Evolutionary conservation across 1,284 basidiomycete species (phyloP).

Genomic region (Rhodotorula sp.): DNA sequence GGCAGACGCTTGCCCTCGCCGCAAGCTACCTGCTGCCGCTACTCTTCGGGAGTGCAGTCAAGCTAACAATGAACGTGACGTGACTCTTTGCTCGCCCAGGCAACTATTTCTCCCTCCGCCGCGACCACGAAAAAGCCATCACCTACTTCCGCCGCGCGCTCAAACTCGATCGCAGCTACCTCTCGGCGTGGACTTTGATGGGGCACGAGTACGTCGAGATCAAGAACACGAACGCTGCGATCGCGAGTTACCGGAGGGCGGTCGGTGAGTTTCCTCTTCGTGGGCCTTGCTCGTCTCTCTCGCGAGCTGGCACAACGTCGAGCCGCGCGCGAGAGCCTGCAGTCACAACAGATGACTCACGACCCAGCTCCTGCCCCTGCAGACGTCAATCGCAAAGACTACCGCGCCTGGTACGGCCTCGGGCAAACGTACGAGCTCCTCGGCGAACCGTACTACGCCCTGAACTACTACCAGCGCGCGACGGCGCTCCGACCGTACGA

Average conservation of each 20-base stretch:
- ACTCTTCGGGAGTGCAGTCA: neutral
- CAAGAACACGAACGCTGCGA: constrained; percentile 98
- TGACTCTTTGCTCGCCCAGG: no score
- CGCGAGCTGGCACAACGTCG: no score
- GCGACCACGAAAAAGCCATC: constrained; percentile 93
- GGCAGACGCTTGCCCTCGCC: no score
- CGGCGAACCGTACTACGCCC: constrained; percentile 92
- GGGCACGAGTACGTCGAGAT: constrained; percentile 98
- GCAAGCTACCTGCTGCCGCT: no score
- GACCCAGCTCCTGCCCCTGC: neutral
- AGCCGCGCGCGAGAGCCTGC: neutral
- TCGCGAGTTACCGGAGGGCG: constrained; percentile 93
- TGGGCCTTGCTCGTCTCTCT: neutral
- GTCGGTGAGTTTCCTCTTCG: constrained; percentile 63
- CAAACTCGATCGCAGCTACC: constrained; percentile 87
- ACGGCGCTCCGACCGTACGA: constrained; percentile 93
- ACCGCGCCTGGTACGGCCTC: constrained; percentile 96
- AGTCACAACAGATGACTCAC: no score
- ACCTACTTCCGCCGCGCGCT: constrained; percentile 93
- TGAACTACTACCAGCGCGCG: constrained; percentile 96
- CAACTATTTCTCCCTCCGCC: constrained; percentile 90
- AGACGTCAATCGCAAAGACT: constrained; percentile 96
- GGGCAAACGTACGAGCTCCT: constrained; percentile 96
- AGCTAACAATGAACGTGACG: no score
- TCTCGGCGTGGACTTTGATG: constrained; percentile 99